Evolutionary conservation across 169 alveolate species (phyloP), one percentile per base, ranked within the genome.

Genomic region (Eimeria sp.): DNA sequence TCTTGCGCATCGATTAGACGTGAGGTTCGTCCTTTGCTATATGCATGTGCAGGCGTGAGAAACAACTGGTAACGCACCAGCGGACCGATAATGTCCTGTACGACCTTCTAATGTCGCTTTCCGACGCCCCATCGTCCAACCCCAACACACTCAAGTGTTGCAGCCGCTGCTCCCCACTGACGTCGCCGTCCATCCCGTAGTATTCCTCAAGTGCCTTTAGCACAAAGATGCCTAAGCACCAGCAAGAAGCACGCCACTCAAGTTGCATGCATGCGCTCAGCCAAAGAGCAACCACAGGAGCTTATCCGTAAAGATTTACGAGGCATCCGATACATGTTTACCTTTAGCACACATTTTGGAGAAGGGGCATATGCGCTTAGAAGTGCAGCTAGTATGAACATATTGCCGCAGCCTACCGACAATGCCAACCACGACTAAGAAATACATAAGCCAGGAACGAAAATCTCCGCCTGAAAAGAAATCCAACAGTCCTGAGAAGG

Each of bases 21-120:
- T 54, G 61, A 7, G 61, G 10, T 54, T 1, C 61, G 16, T 20
- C 40, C 43, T 65, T 11, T 18, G n/a, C 63, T 16, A 61, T 11
- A 16, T 61, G 16, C 20, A 5, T 65, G n/a, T 20, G 16, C 43
- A 20, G 22, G 14, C 20, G 11, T 7, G 16, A 25, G 16, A 65
- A 25, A 13, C 43, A 70, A 30, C 47, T n/a, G 27, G 5, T 30
- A 11, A 70, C 78, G 30, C 47, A 89, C 95, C 95, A 91, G 13
- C 95, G 90, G 14, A 91, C 70, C 43, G 95, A 91, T 43, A 91
- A 73, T 22, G 95, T 91, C 80, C 95, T 57, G 83, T 91, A 91
- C 6, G 95, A 75, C 34, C 88, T 57, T 34, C 91, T 30, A 10
- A 91, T 91, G 72, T 91, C 95, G 72, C 63, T 63, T 45, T 91